Evolutionary conservation across 2,329 filamentous ascomycete genomes (phyloP).

Genomic region (Claviceps spartinae): DNA sequence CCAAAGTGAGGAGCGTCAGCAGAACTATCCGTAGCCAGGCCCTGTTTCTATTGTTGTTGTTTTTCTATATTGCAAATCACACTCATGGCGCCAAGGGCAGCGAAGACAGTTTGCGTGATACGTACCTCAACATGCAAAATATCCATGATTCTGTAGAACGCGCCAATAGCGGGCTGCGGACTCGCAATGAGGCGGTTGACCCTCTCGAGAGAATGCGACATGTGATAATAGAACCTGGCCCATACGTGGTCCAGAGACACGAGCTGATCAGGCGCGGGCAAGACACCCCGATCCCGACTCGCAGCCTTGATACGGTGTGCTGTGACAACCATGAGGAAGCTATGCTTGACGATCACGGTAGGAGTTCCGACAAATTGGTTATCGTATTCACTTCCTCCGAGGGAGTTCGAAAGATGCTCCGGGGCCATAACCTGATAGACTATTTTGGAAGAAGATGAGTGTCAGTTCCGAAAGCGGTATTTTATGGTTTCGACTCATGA

Average conservation of each 20-base stretch:
- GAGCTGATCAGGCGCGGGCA: constrained; percentile 2
- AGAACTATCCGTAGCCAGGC: not conserved
- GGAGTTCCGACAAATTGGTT: constrained; percentile 1
- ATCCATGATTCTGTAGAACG: constrained; percentile 6
- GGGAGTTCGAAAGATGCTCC: constrained; percentile 2
- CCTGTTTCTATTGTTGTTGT: no score
- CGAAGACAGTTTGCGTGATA: not conserved
- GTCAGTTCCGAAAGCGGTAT: not conserved
- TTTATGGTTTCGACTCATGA: no score
- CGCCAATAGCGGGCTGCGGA: constrained; percentile 1
- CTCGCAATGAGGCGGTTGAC: constrained; percentile 2
- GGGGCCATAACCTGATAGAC: constrained; percentile 4
- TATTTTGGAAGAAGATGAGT: not conserved
- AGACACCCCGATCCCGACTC: not conserved
- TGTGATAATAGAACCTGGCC: constrained; percentile 3
- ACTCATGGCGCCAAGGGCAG: no score
- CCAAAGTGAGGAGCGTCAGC: not conserved
- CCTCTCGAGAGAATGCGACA: constrained; percentile 1
- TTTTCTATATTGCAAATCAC: no score
- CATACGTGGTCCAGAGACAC: not conserved
- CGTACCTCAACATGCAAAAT: constrained; percentile 4
- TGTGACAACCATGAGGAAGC: constrained; percentile 4
- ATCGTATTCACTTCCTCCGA: constrained; percentile 2
- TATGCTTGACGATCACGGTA: constrained; percentile 3
- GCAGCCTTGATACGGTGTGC: constrained; percentile 4